phyloP scores from a whole-genome alignment of 305 asterid species.

The Fraxinus latifolia region DNA sequence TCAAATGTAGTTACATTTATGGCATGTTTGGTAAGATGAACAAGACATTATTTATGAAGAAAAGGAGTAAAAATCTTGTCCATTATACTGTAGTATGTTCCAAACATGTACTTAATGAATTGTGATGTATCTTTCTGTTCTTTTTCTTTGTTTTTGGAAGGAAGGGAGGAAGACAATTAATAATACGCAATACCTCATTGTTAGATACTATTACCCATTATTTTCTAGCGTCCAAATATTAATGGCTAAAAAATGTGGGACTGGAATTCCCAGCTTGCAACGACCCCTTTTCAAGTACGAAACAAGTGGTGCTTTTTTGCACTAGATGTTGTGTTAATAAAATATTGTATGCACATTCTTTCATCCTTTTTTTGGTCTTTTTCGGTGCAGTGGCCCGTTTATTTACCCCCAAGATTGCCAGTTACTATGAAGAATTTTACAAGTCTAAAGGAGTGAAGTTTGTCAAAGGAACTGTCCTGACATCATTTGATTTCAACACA shows the following conservation, averaged over 20 bases:
- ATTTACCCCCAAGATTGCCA: slow-evolving; percentile 64
- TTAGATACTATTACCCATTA: no score
- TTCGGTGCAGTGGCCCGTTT: slow-evolving; percentile 67
- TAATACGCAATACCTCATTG: no score
- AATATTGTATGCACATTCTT: background rate
- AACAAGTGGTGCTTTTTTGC: no score
- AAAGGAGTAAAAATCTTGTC: background rate
- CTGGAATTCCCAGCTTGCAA: no score
- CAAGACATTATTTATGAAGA: background rate
- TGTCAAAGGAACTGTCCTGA: slow-evolving; percentile 63
- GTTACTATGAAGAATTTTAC: slow-evolving; percentile 72
- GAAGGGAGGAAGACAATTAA: no score
- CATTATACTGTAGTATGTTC: background rate
- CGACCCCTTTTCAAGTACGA: no score
- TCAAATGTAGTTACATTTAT: background rate
- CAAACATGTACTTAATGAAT: background rate
- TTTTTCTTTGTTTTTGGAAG: background rate
- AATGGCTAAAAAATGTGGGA: no score
- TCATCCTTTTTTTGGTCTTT: background rate
- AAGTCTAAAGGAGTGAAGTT: slow-evolving; percentile 77
- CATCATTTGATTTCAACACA: slow-evolving; percentile 68
- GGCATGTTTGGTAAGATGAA: background rate
- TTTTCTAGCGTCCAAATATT: no score
- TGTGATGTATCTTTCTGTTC: no score
- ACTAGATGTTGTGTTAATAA: background rate